Evolutionary conservation across 176 grass and related monocot genomes (phyloP), one percentile per base, ranked within the genome.

Genomic region (Cenchrus americanus): DNA sequence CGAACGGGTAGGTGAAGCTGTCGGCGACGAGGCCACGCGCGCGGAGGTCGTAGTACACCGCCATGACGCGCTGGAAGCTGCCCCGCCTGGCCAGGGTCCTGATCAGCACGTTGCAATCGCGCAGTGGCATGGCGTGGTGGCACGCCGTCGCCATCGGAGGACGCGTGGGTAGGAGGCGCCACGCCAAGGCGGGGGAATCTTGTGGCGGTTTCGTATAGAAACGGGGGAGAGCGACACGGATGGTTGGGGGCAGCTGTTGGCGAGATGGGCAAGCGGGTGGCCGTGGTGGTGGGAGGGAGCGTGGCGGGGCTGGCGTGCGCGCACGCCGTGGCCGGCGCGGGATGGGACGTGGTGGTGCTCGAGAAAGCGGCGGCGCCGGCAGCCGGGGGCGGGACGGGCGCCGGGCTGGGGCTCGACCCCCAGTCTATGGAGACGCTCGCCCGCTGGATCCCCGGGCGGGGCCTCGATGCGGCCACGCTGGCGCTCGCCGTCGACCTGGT

Each of bases 261-360:
- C 57, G 77, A 57, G 30, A 84, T 85, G 81, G 91, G 72, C 8
- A 78, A 81, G 73, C 57, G 89, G n/a, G 83, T 90, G 72, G 91
- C 87, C 8, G 87, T 90, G 32, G 93, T 94, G 79, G 87, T 96
- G 73, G 93, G 96, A 73, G 91, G 96, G 75, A 92, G 96, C 85
- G 88, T 96, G 13, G 89, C 93, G 9, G 93, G 96, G 26, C 64
- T 96, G 47, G 89, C 89, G 5, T 95, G 93, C 80, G 96, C 93
- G 13, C 96, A 95, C 74, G 96, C 91, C 48, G 77, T 80, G 48
- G 84, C 92, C 64, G 71, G 49, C 9, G 89, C 77, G 68, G 91
- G 91, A 17, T 95, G 93, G 96, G 69, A 88, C 22, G 69, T 41
- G 34, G 79, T 90, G 50, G 89, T 98, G 55, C 49, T 95, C 85